Conservation (phyloP, 2,329 filamentous ascomycete genomes). For the Leptoxyphium fumago region DNA sequence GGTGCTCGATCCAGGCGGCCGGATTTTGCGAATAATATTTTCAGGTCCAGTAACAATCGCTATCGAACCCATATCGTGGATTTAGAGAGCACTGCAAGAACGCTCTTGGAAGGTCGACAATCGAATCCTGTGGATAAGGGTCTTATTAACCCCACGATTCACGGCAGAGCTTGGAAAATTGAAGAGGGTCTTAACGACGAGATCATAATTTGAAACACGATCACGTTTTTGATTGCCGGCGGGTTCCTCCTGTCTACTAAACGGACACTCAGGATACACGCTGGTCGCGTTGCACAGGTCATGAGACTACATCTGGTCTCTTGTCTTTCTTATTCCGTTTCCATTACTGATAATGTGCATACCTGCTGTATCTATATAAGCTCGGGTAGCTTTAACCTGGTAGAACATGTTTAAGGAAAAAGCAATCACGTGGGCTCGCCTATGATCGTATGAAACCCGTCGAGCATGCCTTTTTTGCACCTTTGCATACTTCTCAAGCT, state of each 20-base stretch:
- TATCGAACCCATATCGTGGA: constrained; percentile 13
- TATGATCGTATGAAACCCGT: no score
- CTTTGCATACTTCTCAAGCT: no score
- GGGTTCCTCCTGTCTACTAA: constrained; percentile 12
- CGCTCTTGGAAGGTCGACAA: constrained; percentile 5
- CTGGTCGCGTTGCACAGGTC: constrained; percentile 1
- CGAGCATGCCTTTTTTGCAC: no score
- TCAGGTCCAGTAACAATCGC: neutral
- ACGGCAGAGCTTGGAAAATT: constrained; percentile 46
- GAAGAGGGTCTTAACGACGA: constrained; percentile 42
- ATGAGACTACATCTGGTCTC: constrained; percentile 9
- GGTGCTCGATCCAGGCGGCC: constrained; percentile 36
- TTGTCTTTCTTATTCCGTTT: constrained; percentile 31
- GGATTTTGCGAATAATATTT: constrained; percentile 15
- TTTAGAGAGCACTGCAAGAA: constrained; percentile 21
- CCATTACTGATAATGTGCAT: no score
- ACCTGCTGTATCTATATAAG: no score
- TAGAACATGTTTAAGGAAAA: no score
- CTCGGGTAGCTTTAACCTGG: no score
- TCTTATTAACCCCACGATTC: constrained; percentile 45
- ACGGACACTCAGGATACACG: constrained; percentile 17
- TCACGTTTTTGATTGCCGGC: constrained; percentile 48
- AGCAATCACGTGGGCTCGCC: no score
- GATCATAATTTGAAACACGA: constrained; percentile 52
- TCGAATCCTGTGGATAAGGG: constrained; percentile 25